Percentiles rank a stretch among this genome's conserved stretches.
Conservation (phyloP, 805 yeast species). For the Schizosaccharomyces pombe region DNA sequence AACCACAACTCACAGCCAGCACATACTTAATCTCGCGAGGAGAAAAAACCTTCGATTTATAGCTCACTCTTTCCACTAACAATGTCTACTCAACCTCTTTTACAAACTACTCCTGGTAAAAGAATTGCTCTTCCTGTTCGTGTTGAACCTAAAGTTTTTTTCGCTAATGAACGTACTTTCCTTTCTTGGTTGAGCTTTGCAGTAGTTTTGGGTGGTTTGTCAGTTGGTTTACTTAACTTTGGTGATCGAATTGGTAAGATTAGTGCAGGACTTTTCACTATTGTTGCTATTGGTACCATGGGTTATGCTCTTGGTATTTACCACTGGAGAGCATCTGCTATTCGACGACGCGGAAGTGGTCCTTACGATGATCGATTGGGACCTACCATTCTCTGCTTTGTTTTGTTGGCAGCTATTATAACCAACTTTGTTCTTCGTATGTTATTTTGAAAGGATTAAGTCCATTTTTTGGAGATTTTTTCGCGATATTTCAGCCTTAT, state of each 20-base stretch:
- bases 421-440: constrained; percentile 76
- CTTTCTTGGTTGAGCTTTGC: constrained; percentile 96
- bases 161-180: constrained; percentile 96
- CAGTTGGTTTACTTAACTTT: constrained; percentile 84
- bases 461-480: constrained; percentile 5
- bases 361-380: constrained; percentile 99
- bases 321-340: constrained; percentile 99
- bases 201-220: constrained; percentile 89
- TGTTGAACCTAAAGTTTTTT: constrained; percentile 95
- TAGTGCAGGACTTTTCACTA: constrained; percentile 80
- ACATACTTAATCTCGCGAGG: too few relatives aligned
- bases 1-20: too few relatives aligned
- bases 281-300: constrained; percentile 96
- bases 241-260: constrained; percentile 57
- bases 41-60: not conserved
- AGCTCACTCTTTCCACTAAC: not conserved
- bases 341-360: constrained; percentile 89
- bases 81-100: constrained; percentile 50
- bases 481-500: too few relatives aligned
- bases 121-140: constrained; percentile 94
- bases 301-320: constrained; percentile 81
- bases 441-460: constrained; percentile 7
- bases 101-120: constrained; percentile 60
- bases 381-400: constrained; percentile 90
- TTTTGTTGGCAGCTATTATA: constrained; percentile 75